Evolutionary conservation across 257 asterid species (phyloP), one percentile per base, ranked within the genome.

Genomic region (Solanum arcanum): DNA sequence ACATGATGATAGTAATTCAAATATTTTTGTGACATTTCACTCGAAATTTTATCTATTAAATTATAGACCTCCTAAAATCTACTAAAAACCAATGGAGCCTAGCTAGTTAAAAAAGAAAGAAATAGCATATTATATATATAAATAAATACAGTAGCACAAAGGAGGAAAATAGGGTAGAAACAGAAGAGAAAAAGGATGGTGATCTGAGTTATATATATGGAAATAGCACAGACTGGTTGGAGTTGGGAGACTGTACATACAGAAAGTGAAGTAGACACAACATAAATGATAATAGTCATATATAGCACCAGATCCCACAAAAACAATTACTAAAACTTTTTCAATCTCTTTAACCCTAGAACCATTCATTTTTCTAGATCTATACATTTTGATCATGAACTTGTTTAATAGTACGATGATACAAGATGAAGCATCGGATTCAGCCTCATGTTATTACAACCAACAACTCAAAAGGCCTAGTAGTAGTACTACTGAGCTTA

Each of bases 341-440:
- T 52, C 60, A 2, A 52, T 14, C 9, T 56, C 16, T 46, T 46
- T 56, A 56, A 56, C 64, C 64, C 64, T 52, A 56, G 64, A 56
- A 7, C 62, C n/a, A 18, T 52, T 18, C 18, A 52, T 18, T 52
- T 52, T 3, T 18, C n/a, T 52, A 52, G 62, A 49, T 49, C 59
- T 49, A 52, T 47, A 7, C 10, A 39, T 12, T 23, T 62, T 23
- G 87, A 87, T 86, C 23, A 93, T 91, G 94, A 92, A 94, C 92
- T 93, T 93, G 83, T 91, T 92, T 94, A 86, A 91, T 33, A 88
- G 89, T 59, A 88, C 91, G 87, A 82, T 83, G 87, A 82, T 83
- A 29, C 90, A 90, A 37, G 93, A 90, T 14, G 73, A 66, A 12
- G 14, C 86, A 10, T 78, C 60, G 39, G 7, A 37, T 37, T 37